Evolutionary conservation across 2,329 filamentous ascomycete species (phyloP), one percentile per base, ranked within the genome.

Genomic region (Neofusicoccum umdonicola): DNA sequence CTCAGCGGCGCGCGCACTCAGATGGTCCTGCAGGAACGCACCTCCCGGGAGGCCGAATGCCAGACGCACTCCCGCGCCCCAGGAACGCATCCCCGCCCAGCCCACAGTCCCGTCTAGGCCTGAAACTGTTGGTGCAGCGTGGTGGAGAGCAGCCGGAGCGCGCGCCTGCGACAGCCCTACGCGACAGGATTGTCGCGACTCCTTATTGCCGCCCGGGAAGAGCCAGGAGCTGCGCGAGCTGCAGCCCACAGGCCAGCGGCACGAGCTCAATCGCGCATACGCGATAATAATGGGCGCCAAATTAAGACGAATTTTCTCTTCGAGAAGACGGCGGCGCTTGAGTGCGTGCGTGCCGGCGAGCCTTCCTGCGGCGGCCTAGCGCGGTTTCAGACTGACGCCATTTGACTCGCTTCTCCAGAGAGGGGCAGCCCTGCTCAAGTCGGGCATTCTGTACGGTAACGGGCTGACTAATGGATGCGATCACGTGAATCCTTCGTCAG

Each of bases 1-100:
- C 19, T 19, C 50, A 35, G 50, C 50, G 34, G 50, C 31, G 41
- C 31, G 19, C 37, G 34, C 22, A 31, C 13, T 31, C 9, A 34
- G 56, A 31, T 47, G 42, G 13, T 41, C 41, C 42, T 60, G 56
- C 56, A 60, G 56, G 56, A 60, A 60, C 56, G 31, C 56, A 22
- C 54, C 41, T 45, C 15, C 31, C 51, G 51, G 51, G 39, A 57
- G 39, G 8, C 13, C 31, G 19, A 44, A 45, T 60, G 56, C 42
- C 56, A 60, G 50, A 54, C 19, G 56, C 42, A 45, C 44, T 35
- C 47, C 56, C 27, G 56, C 42, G 19, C 52, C 52, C 35, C 17
- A 31, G 37, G 52, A 27, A 41, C 37, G 51, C n/a, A 4, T 22
- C 56, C 56, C 41, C 41, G 56, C 56, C 41, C 6, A 60, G 56